These are phyloP conservation scores for Pleurotus sapidus DNA, from an alignment of 768 basidiomycete genomes.

Conservation along the genomic window DNA sequence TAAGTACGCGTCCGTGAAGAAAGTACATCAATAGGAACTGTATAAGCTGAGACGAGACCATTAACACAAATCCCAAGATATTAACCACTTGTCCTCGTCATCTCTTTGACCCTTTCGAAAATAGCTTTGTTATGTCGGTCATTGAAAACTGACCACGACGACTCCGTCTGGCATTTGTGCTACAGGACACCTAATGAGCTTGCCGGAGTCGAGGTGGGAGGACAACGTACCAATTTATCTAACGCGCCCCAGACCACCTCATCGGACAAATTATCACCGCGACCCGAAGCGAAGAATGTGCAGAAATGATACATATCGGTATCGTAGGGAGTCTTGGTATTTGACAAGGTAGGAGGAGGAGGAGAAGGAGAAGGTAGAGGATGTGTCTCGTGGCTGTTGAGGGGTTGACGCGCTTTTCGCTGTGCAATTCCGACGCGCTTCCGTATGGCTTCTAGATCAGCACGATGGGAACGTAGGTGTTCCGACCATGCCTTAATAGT, in stretches of 20 bases:
- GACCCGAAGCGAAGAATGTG: conserved; percentile 52
- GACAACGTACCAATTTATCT: conserved; percentile 32
- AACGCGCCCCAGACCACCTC: conserved; percentile 50
- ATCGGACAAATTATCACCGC: conserved; percentile 39
- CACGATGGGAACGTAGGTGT: conserved; percentile 31
- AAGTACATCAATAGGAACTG: too few species aligned
- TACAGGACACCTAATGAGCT: conserved; percentile 9
- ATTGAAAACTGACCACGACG: conserved; percentile 10
- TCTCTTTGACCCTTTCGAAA: conserved; percentile 1
- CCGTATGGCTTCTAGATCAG: conserved; percentile 42
- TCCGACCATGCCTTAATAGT: conserved; percentile 44
- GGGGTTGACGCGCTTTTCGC: conserved; percentile 33
- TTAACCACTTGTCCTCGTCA: not conserved
- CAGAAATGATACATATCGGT: conserved; percentile 51
- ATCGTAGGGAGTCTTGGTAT: not conserved
- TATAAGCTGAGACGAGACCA: too few species aligned
- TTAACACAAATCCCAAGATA: too few species aligned
- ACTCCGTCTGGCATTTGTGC: conserved; percentile 9
- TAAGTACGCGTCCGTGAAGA: too few species aligned
- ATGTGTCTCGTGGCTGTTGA: too few species aligned
- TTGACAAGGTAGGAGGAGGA: too few species aligned
- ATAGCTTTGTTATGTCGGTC: not conserved
- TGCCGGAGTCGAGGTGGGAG: not conserved
- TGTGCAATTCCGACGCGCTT: conserved; percentile 50
- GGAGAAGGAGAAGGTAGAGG: too few species aligned